Conservation (phyloP, 2,329 filamentous ascomycete species). For the Rhytidhysteron rufulum region DNA sequence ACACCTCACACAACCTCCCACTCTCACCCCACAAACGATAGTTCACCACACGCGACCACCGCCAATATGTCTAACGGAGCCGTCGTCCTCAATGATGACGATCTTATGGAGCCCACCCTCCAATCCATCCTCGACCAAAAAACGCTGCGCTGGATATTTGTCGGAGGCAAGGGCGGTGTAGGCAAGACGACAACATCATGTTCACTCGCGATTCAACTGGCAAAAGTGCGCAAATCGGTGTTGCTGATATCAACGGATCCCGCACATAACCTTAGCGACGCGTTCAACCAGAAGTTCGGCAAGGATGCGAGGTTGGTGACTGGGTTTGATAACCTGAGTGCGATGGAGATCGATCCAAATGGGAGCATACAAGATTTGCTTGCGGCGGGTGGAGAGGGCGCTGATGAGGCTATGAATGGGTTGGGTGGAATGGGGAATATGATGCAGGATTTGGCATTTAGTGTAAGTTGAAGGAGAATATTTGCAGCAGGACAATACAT, state of each 20-base stretch:
- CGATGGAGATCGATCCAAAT: conserved; percentile 99
- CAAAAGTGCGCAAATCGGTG: conserved; percentile 89
- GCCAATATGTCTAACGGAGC: conserved; percentile 35
- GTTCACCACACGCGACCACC: conserved; percentile 2
- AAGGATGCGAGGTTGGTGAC: conserved; percentile 93
- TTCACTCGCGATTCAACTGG: conserved; percentile 95
- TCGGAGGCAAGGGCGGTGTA: conserved; percentile 96
- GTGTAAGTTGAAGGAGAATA: conserved; percentile 67
- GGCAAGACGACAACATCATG: conserved; percentile 99
- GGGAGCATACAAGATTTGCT: conserved; percentile 95
- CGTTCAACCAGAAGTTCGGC: conserved; percentile 98
- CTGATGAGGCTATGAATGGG: conserved; percentile 66
- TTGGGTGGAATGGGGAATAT: conserved; percentile 75
- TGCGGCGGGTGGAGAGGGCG: conserved; percentile 69
- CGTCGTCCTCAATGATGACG: conserved; percentile 55
- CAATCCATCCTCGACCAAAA: conserved; percentile 94
- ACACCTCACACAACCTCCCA: neutral
- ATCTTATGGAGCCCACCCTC: conserved; percentile 84
- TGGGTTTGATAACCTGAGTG: conserved; percentile 88
- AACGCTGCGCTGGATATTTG: conserved; percentile 96
- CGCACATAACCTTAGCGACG: conserved; percentile 95
- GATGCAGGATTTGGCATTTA: conserved; percentile 98
- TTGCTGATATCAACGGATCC: conserved; percentile 98
- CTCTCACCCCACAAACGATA: neutral
- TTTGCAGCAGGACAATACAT: neutral